Evolutionary conservation across 202 grass and related monocot species (phyloP).

Genomic region (Miscanthus sacchariflorus): DNA sequence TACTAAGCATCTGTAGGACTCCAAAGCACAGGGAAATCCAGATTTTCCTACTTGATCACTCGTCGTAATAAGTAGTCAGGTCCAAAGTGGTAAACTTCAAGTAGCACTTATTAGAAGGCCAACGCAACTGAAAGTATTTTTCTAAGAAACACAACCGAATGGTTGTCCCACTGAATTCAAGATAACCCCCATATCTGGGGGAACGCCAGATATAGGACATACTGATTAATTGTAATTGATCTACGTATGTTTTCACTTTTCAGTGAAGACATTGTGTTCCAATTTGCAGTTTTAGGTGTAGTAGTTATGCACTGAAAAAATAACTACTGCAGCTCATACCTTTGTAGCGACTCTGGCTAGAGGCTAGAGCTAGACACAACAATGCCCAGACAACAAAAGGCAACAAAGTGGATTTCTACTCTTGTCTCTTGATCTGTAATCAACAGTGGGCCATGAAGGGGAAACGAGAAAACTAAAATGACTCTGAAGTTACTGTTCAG

Average conservation of each 20-base stretch:
- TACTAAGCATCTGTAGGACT: no score
- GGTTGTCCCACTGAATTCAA: background rate
- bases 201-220: background rate
- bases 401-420: conserved; percentile 23
- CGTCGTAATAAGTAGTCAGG: background rate
- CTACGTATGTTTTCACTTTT: background rate
- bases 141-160: background rate
- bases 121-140: background rate
- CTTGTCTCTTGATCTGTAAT: background rate
- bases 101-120: background rate
- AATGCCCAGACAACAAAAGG: conserved; percentile 8
- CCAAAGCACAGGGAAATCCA: no score
- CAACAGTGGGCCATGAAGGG: background rate
- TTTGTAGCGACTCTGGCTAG: background rate
- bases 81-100: background rate
- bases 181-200: background rate
- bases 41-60: background rate
- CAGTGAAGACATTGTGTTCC: background rate
- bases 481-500: background rate
- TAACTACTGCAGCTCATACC: background rate
- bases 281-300: background rate
- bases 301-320: background rate
- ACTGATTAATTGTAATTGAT: background rate
- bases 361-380: background rate
- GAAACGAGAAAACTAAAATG: conserved; percentile 18